phyloP scores from a whole-genome alignment of 352 stramenopile species.

The Phytophthora citricola region DNA sequence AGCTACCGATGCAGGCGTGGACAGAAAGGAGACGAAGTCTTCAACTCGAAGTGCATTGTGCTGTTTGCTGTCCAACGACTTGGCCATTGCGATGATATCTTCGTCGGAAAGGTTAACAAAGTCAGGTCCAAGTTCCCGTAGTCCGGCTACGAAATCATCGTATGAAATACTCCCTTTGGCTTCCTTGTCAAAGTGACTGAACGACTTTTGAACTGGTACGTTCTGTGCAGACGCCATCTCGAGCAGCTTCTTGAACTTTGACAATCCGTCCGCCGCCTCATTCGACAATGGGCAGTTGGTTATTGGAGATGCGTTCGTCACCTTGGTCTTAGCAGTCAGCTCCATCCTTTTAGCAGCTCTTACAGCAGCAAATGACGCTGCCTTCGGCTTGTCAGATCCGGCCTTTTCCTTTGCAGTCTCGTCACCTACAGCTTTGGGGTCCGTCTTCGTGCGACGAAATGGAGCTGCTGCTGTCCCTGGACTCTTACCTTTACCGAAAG shows the following conservation, averaged over 20 bases:
- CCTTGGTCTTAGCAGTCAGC: slow-evolving; percentile 4
- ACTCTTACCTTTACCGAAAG: slow-evolving; percentile 30
- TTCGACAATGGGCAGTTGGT: background rate
- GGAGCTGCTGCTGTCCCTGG: slow-evolving; percentile 5
- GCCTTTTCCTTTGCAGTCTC: slow-evolving; percentile 5
- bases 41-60: slow-evolving; percentile 41
- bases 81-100: slow-evolving; percentile 41
- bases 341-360: slow-evolving; percentile 34
- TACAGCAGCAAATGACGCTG: slow-evolving; percentile 40
- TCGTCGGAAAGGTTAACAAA: slow-evolving; percentile 45
- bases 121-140: slow-evolving; percentile 50
- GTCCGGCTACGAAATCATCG: slow-evolving; percentile 54
- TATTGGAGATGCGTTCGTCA: background rate
- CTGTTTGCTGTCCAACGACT: slow-evolving; percentile 43
- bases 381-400: slow-evolving; percentile 4
- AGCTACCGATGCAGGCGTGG: background rate
- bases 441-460: slow-evolving; percentile 35
- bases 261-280: slow-evolving; percentile 27
- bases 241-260: slow-evolving; percentile 58
- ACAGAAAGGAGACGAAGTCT: slow-evolving; percentile 50
- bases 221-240: slow-evolving; percentile 49
- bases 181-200: slow-evolving; percentile 86
- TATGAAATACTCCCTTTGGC: slow-evolving; percentile 60
- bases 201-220: slow-evolving; percentile 57
- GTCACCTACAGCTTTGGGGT: slow-evolving; percentile 15